A percentile compares a stretch with the other conserved stretches of the same genome.
Evolutionary conservation across 176 grass and related monocot species (phyloP).

Genomic region (Avena insularis): DNA sequence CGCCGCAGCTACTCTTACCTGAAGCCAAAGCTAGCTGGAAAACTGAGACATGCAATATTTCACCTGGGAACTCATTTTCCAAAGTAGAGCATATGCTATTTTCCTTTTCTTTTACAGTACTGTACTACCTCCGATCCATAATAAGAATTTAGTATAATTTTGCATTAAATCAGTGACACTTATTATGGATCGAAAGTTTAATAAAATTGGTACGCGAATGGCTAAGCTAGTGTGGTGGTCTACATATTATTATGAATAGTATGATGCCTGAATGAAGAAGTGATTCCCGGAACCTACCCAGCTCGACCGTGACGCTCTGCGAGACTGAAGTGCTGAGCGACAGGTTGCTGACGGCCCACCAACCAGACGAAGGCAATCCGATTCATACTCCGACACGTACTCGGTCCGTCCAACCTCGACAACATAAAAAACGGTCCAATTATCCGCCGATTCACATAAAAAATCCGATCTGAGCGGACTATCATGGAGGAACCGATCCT

Average conservation of each 20-base stretch:
- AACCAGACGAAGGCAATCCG: no score
- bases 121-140: no score
- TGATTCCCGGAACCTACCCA: slow-evolving; percentile 29
- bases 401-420: no score
- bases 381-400: no score
- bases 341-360: slow-evolving; percentile 47
- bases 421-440: no score
- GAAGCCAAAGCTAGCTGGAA: slow-evolving; percentile 26
- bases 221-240: slow-evolving; percentile 35
- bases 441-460: no score
- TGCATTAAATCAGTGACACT: background rate
- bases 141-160: no score
- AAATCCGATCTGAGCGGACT: no score
- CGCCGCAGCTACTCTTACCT: slow-evolving; percentile 32
- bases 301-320: slow-evolving; percentile 62
- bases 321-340: slow-evolving; percentile 48
- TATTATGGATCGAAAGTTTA: no score
- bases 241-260: slow-evolving; percentile 2
- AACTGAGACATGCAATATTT: slow-evolving; percentile 23
- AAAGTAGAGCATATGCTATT: slow-evolving; percentile 11
- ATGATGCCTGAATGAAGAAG: slow-evolving; percentile 49
- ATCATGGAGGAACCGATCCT: no score
- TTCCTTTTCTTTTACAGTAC: background rate
- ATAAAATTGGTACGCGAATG: slow-evolving; percentile 41
- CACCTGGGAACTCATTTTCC: slow-evolving; percentile 22